Conservation (phyloP, 495 filamentous ascomycete genomes). For the Tetracladium setigerum region DNA sequence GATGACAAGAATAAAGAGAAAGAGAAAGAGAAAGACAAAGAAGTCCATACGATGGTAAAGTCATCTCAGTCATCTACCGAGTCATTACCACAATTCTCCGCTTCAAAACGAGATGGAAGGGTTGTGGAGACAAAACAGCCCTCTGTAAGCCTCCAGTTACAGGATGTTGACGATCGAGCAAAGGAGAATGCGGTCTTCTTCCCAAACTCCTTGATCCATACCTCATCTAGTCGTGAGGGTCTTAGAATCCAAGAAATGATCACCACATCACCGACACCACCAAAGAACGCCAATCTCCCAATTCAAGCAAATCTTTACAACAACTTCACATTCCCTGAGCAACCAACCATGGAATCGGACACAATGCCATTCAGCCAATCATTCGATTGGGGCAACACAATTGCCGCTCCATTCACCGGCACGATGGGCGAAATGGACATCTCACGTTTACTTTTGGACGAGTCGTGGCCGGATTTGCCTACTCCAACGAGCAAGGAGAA, state of each 20-base stretch:
- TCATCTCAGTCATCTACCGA: too few relatives aligned
- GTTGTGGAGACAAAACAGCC: too few relatives aligned
- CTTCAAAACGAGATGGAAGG: too few relatives aligned
- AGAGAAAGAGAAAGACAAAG: background rate
- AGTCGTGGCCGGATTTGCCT: constrained; percentile 24
- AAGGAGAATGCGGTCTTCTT: too few relatives aligned
- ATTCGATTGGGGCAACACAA: constrained; percentile 17
- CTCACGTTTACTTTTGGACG: constrained; percentile 39
- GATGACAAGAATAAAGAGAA: constrained; percentile 6
- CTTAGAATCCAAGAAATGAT: constrained; percentile 20
- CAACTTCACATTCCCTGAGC: constrained; percentile 29
- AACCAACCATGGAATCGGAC: constrained; percentile 13
- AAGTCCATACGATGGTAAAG: too few relatives aligned
- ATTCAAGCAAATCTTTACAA: constrained; percentile 14
- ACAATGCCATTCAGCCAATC: constrained; percentile 15
- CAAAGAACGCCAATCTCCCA: background rate
- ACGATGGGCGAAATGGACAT: constrained; percentile 39
- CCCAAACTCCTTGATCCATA: constrained; percentile 3
- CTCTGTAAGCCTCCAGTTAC: too few relatives aligned
- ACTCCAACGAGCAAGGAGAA: constrained; percentile 10
- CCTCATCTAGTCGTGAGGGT: constrained; percentile 13
- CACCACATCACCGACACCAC: constrained; percentile 5
- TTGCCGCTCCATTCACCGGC: constrained; percentile 16
- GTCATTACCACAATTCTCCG: too few relatives aligned
- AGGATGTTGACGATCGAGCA: too few relatives aligned